These are phyloP conservation scores for Pseudopithomyces chartarum DNA, from an alignment of 2,329 filamentous ascomycete genomes.

Conservation along the genomic window DNA sequence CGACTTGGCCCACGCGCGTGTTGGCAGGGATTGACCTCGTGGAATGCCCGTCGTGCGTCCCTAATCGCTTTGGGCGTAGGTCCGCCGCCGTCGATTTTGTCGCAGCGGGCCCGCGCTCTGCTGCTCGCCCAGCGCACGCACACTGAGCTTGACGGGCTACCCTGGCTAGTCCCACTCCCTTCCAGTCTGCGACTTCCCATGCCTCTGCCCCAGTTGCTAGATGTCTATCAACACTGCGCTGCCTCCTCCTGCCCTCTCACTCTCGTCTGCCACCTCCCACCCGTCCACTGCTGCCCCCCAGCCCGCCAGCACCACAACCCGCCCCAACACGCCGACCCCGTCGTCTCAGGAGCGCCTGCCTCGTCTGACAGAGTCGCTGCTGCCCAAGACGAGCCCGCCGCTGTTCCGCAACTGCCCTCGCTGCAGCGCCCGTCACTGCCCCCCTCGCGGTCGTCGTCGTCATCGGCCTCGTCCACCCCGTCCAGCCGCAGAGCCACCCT, in stretches of 20 bases:
- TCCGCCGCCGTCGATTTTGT: background rate
- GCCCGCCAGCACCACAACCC: slow-evolving; percentile 9
- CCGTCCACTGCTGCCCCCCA: slow-evolving; percentile 14
- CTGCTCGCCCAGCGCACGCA: slow-evolving; percentile 11
- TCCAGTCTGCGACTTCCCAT: slow-evolving; percentile 37
- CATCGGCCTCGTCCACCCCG: background rate
- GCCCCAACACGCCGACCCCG: slow-evolving; percentile 5
- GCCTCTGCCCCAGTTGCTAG: slow-evolving; percentile 36
- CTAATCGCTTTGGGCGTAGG: background rate
- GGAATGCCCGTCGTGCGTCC: slow-evolving; percentile 6
- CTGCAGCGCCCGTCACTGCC: slow-evolving; percentile 3
- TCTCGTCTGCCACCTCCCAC: slow-evolving; percentile 18
- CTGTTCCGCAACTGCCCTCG: slow-evolving; percentile 5
- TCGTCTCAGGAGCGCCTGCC: slow-evolving; percentile 10
- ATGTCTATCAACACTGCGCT: slow-evolving; percentile 42
- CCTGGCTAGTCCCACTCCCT: slow-evolving; percentile 42
- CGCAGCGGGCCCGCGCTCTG: background rate
- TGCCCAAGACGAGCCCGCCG: slow-evolving; percentile 6
- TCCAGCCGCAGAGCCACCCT: slow-evolving; percentile 35
- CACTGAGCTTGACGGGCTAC: slow-evolving; percentile 25
- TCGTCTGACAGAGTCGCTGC: slow-evolving; percentile 8
- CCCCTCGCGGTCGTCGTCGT: background rate
- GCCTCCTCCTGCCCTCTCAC: slow-evolving; percentile 30
- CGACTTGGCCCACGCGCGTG: slow-evolving; percentile 6
- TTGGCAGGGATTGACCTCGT: slow-evolving; percentile 5